Conservation (phyloP, 495 filamentous ascomycete species). For the Haplographium delicatum region DNA sequence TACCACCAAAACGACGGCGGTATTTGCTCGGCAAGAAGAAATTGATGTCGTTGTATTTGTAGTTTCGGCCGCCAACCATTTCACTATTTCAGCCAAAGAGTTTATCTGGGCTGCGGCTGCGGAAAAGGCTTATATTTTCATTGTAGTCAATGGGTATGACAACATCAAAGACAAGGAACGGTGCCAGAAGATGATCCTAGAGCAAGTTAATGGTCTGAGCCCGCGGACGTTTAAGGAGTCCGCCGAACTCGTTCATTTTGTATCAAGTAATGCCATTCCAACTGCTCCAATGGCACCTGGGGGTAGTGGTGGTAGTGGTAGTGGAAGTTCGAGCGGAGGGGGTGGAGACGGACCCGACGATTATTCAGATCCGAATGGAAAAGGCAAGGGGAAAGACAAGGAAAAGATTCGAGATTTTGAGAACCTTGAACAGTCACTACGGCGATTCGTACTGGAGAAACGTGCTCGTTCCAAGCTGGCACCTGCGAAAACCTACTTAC, state of each 20-base stretch:
- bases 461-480: slow-evolving; percentile 92
- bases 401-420: slow-evolving; percentile 87
- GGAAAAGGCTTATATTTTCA: slow-evolving; percentile 98
- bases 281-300: slow-evolving; percentile 51
- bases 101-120: slow-evolving; percentile 94
- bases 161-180: slow-evolving; percentile 82
- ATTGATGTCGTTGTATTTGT: slow-evolving; percentile 99
- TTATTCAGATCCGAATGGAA: slow-evolving; percentile 48
- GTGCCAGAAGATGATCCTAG: slow-evolving; percentile 87
- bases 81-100: slow-evolving; percentile 91
- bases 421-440: slow-evolving; percentile 77
- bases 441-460: slow-evolving; percentile 94
- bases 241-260: slow-evolving; percentile 90
- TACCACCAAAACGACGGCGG: slow-evolving; percentile 91
- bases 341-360: slow-evolving; percentile 48
- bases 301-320: slow-evolving; percentile 46
- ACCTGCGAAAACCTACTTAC: slow-evolving; percentile 91
- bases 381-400: slow-evolving; percentile 85
- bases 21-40: slow-evolving; percentile 95
- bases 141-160: slow-evolving; percentile 97
- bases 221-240: slow-evolving; percentile 91
- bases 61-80: slow-evolving; percentile 94
- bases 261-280: slow-evolving; percentile 92
- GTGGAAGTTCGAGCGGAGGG: slow-evolving; percentile 54
- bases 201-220: slow-evolving; percentile 79